Evolutionary conservation across 768 basidiomycete genomes (phyloP), one percentile per base, ranked within the genome.

Genomic region (Crucibulum laeve): DNA sequence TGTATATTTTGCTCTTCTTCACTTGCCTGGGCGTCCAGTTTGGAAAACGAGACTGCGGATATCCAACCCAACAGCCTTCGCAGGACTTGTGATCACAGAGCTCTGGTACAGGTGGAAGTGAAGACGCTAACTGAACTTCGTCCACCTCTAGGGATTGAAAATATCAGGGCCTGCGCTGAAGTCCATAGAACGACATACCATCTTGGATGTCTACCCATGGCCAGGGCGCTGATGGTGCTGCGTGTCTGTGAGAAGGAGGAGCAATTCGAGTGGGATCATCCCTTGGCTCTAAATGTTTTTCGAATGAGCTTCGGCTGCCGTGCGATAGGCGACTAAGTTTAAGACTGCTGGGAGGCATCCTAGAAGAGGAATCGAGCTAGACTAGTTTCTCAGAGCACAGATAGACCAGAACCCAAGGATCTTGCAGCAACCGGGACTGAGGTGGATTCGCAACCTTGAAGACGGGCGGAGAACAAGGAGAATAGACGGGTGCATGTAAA

Each of bases 21-120:
- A 71, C 63, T 47, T 80, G 79, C 10, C 53, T 53, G 5, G 54
- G 48, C 0, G 76, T 79, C 80, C 80, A 80, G 45, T 79, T 81
- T 11, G 75, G 77, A 47, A 77, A 82, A 25, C 60, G 59, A 4
- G 71, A 71, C 38, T 73, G 65, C 4, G 73, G 73, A 45, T 73
- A 74, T 0, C 56, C 57, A 40, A 30, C 59, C 67, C 68, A 73
- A 48, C 71, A 73, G 8, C 58, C 60, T 13, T 57, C 46, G 45
- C 73, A 73, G 28, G 45, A 37, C 14, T 44, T 46, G 39, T 71
- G 73, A 37, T 64, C 57, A 45, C 71, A 74, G 15, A 55, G 53
- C 4, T 50, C 47, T 1, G 70, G 68, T 7, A 70, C 62, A 3
- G 69, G 64, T 1, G 65, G 62, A 5, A 56, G 38, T 15, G 58